Percentiles rank a stretch among this genome's conserved stretches.
These are phyloP conservation scores for Exobasidium rhododendri DNA, from an alignment of 1,284 basidiomycete species.

Conservation along the genomic window DNA sequence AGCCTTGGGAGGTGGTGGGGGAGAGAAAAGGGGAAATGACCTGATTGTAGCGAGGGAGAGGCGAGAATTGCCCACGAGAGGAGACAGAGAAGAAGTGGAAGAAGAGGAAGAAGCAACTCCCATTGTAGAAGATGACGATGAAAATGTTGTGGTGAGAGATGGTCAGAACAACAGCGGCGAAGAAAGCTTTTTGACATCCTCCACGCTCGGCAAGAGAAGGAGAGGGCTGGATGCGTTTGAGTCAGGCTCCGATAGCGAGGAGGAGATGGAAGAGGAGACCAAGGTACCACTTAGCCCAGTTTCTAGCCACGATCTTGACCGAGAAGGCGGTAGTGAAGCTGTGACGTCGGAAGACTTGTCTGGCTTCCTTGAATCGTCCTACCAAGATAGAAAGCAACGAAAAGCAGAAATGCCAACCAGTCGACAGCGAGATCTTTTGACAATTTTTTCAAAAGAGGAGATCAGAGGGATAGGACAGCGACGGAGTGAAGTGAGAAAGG, in stretches of 20 bases:
- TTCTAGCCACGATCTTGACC: neutral
- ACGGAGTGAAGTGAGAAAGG: conserved; percentile 18
- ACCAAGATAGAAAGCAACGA: conserved; percentile 18
- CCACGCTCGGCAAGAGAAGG: conserved; percentile 13
- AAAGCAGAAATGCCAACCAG: conserved; percentile 12
- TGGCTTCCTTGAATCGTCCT: conserved; percentile 15
- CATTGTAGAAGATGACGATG: conserved; percentile 5
- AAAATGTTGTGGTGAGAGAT: neutral
- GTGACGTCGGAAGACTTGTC: neutral
- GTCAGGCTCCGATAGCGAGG: conserved; percentile 12
- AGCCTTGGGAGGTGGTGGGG: conserved; percentile 30
- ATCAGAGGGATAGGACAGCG: conserved; percentile 21
- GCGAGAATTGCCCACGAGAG: conserved; percentile 12
- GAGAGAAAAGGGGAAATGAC: conserved; percentile 3
- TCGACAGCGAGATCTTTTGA: conserved; percentile 20
- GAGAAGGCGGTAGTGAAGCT: neutral
- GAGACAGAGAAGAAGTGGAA: conserved; percentile 12
- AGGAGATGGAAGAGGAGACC: conserved; percentile 12
- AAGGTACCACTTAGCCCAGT: conserved; percentile 9
- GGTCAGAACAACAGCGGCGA: neutral
- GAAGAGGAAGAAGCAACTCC: conserved; percentile 21
- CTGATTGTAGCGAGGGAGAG: conserved; percentile 20
- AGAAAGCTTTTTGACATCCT: neutral
- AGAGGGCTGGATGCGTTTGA: conserved; percentile 9
- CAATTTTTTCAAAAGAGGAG: conserved; percentile 24